Base-by-base conservation (phyloP, 495 filamentous ascomycete species). In the Paragyromitra xinjiangensis region DNA sequence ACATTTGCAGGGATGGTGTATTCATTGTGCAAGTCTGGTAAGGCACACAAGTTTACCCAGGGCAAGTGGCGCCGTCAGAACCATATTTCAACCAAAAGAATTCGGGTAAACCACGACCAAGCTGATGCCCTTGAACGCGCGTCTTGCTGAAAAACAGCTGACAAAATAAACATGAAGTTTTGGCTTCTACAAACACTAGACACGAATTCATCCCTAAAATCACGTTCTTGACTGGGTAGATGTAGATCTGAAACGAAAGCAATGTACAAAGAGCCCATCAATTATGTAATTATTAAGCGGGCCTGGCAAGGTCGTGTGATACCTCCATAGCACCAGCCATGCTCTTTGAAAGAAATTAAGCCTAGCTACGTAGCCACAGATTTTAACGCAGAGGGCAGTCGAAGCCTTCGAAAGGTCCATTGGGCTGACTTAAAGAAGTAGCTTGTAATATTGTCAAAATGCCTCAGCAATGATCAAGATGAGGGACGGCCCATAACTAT, bases 71-170 rank as follows among this genome's bases (percentile, higher is more conserved):
- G 8, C 39, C 42, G 59, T 71, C 58, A 76, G 59, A 76, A 71
- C 67, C 59, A 76, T 59, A 76, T 75, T 69, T 69, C 34, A 62
- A 75, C 64, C 12, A 24, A 45, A 70, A 37, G 56, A 26, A 22
- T 40, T 42, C 11, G 37, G 59, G 59, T 62, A 62, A 51, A 34
- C 1, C 34, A 12, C 11, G 29, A 40, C 42, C 55, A 22, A n/a
- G 40, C 5, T 22, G 44, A 39, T 51, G 12, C 16, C 26, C 26
- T 9, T 29, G 42, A 39, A 71, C 56, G 55, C 39, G 71, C 62
- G 62, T 53, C 29, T 45, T 75, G 12, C 14, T 22, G 1, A 50
- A 16, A 3, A 50, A 37, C 8, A 11, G 0, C 16, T 7, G 55
- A 55, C 51, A 16, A 58, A 58, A 59, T 3, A 53, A 22, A 3